Percentiles rank a stretch among this genome's conserved stretches.
Conservation (phyloP, 2,329 filamentous ascomycete genomes). For the Trichoderma guizhouense region DNA sequence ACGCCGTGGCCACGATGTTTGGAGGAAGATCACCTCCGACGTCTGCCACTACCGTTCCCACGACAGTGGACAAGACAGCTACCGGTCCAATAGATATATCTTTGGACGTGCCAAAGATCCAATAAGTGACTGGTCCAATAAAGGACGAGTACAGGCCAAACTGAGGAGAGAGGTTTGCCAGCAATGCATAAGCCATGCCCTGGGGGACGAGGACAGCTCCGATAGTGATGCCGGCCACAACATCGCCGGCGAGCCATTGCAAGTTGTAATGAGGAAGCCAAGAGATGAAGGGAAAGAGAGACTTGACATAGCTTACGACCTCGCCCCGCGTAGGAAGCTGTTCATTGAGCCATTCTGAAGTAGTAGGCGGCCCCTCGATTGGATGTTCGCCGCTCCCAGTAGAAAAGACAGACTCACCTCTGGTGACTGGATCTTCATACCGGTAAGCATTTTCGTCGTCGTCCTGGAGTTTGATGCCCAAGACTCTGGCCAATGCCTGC, state of each 20-base stretch:
- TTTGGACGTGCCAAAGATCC: conserved; percentile 97
- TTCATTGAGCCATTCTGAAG: conserved; percentile 66
- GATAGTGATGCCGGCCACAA: conserved; percentile 69
- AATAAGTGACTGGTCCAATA: conserved; percentile 91
- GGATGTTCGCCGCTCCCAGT: conserved; percentile 71
- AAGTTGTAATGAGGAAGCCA: conserved; percentile 90
- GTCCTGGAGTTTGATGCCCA: conserved; percentile 77
- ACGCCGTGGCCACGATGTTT: conserved; percentile 70
- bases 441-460: conserved; percentile 35
- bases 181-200: conserved; percentile 88
- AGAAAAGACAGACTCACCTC: conserved; percentile 78
- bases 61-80: conserved; percentile 89
- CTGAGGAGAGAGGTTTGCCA: conserved; percentile 75
- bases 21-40: conserved; percentile 55
- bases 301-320: conserved; percentile 58
- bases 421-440: conserved; percentile 57
- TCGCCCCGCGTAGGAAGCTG: conserved; percentile 58
- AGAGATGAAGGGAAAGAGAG: conserved; percentile 80
- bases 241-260: conserved; percentile 83
- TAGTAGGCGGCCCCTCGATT: conserved; percentile 76
- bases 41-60: conserved; percentile 73
- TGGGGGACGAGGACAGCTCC: conserved; percentile 83
- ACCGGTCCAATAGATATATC: conserved; percentile 98
- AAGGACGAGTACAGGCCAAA: conserved; percentile 87
- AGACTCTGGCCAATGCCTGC: conserved; percentile 69